These are phyloP conservation scores for Atkinsonella texensis DNA, from an alignment of 2,329 filamentous ascomycete species.

Conservation along the genomic window DNA sequence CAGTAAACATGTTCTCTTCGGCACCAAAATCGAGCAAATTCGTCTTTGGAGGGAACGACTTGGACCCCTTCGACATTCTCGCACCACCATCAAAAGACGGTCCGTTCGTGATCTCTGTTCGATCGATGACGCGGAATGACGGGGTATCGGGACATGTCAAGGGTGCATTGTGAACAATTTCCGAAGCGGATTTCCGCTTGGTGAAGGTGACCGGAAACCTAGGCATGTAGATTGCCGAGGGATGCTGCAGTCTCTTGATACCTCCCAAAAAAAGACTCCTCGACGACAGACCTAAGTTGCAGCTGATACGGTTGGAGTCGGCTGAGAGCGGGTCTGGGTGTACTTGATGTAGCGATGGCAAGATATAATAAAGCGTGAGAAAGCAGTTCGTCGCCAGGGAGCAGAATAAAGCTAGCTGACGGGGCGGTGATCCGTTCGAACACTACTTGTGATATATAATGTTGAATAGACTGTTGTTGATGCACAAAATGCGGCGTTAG, in stretches of 20 bases:
- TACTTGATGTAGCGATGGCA: background rate
- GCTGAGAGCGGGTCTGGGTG: background rate
- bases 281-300: background rate
- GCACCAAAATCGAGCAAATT: conserved; percentile 28
- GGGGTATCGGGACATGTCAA: conserved; percentile 30
- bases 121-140: conserved; percentile 48
- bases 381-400: background rate
- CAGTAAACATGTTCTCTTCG: conserved; percentile 48
- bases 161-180: conserved; percentile 40
- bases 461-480: background rate
- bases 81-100: conserved; percentile 41
- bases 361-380: background rate
- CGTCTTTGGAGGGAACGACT: conserved; percentile 25
- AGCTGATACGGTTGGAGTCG: background rate
- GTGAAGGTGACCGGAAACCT: conserved; percentile 48
- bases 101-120: conserved; percentile 30
- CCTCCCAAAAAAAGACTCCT: background rate
- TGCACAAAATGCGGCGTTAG: background rate
- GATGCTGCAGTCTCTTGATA: conserved; percentile 3
- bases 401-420: background rate
- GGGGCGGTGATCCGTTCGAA: background rate
- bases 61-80: conserved; percentile 26
- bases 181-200: conserved; percentile 48
- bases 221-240: conserved; percentile 40
- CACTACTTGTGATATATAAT: background rate